phyloP scores from a whole-genome alignment of 208 protist genomes.

The Strigomonas galati region DNA sequence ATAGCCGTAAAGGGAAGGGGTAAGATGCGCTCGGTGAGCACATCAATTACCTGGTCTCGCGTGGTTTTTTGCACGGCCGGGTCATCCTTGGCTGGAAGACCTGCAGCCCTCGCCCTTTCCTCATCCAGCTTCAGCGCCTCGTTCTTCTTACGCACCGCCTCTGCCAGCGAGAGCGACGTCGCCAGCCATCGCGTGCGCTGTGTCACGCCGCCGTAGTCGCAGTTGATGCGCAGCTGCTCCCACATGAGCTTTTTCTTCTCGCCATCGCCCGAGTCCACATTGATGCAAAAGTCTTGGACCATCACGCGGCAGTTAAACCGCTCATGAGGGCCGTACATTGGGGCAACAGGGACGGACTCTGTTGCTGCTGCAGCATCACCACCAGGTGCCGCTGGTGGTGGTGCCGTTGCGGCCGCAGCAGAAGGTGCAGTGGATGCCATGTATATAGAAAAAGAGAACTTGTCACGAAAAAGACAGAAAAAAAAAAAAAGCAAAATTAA shows the following conservation, averaged over 20 bases:
- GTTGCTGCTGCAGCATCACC: not conserved
- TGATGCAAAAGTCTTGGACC: slow-evolving; percentile 47
- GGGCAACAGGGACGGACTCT: not conserved
- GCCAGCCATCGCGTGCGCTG: slow-evolving; percentile 57
- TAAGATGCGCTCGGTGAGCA: slow-evolving; percentile 16
- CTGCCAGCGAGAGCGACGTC: slow-evolving; percentile 26
- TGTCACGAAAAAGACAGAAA: not conserved
- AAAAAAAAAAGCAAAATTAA: slow-evolving; percentile 9
- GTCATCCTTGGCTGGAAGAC: slow-evolving; percentile 11
- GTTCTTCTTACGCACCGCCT: slow-evolving; percentile 12
- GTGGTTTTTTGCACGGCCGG: slow-evolving; percentile 3
- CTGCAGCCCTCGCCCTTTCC: not conserved
- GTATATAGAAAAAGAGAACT: not conserved
- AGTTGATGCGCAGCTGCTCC: slow-evolving; percentile 50
- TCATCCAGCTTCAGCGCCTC: not conserved
- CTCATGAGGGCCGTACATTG: slow-evolving; percentile 1
- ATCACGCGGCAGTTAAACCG: slow-evolving; percentile 48
- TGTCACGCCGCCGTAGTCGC: slow-evolving; percentile 36
- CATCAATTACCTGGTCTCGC: not conserved
- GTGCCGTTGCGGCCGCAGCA: not conserved
- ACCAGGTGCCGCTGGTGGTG: not conserved
- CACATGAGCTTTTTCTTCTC: slow-evolving; percentile 29
- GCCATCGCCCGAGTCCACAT: slow-evolving; percentile 22
- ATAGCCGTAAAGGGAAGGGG: slow-evolving; percentile 35
- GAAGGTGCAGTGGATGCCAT: not conserved